Evolutionary conservation across 768 basidiomycete species (phyloP), one percentile per base, ranked within the genome.

Genomic region (Boletus patriciae): DNA sequence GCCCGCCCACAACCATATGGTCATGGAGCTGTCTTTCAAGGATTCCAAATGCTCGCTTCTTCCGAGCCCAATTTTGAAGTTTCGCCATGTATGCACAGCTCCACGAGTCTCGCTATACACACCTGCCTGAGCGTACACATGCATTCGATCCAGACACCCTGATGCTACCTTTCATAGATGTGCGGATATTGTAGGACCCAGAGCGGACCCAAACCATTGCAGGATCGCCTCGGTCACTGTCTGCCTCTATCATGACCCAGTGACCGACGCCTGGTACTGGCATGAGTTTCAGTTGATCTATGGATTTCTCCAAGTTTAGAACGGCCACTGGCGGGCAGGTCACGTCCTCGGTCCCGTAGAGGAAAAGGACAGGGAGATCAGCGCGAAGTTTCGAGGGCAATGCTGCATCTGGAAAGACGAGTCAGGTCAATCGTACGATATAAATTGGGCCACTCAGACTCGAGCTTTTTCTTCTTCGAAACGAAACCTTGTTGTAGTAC

Each of bases 201-300:
- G 12, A 50, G 19, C 15, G 7, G 57, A 48, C 16, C 71, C 68
- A 15, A 84, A 65, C 83, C 83, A 85, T 40, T 69, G 68, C 6
- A 75, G 52, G n/a, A 85, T 73, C 45, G 63, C 76, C 8, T 78
- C 65, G 1, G 81, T 82, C 33, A 90, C 75, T 25, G 76, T 75
- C 43, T 86, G 80, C 81, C 62, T 90, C 82, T 1, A 85, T 55
- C 83, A 88, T 78, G 2, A 90, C 46, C 87, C 88, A 91, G 65
- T 90, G 88, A 2, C 86, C 86, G 25, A 67, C 73, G 11, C 77
- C 82, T 47, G 85, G 78, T 11, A 89, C 55, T 11, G 76, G 75
- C 27, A 86, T 69, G 47, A 81, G 76, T 56, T 82, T 78, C 23
- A 86, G 70, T 27, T 72, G 70, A 6, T 78, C 63, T 37, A 88